These are phyloP conservation scores for Mallotus nudiflorus DNA, from an alignment of 345 rosid genomes.

Conservation along the genomic window DNA sequence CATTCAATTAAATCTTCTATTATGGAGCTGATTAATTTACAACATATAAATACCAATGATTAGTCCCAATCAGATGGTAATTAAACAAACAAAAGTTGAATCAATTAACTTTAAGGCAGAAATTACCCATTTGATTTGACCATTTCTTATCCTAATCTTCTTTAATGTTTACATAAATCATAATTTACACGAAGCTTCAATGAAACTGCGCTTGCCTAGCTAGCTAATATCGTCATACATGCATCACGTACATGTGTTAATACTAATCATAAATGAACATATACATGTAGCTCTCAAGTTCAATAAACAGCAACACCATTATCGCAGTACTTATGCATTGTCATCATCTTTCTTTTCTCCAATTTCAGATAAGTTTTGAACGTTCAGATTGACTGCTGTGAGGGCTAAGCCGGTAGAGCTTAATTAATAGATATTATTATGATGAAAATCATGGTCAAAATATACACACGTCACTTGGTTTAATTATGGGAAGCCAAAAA, in stretches of 20 bases:
- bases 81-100: neutral
- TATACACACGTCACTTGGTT: neutral
- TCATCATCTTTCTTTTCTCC: too few species aligned
- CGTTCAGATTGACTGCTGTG: too few species aligned
- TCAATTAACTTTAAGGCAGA: neutral
- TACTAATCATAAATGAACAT: too few species aligned
- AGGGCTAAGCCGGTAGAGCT: too few species aligned
- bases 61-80: slow-evolving; percentile 11
- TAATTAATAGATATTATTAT: too few species aligned
- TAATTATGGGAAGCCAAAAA: slow-evolving; percentile 1
- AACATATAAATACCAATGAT: neutral
- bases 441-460: too few species aligned
- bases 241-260: slow-evolving; percentile 9
- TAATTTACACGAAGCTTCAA: neutral
- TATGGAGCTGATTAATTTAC: neutral
- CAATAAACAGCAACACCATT: too few species aligned
- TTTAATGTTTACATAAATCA: neutral
- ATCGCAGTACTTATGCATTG: too few species aligned
- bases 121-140: neutral
- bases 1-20: neutral
- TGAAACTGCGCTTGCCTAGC: neutral
- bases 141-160: slow-evolving; percentile 6
- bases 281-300: too few species aligned
- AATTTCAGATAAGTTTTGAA: too few species aligned
- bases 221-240: slow-evolving; percentile 5